A percentile compares a stretch with the other conserved stretches of the same genome.
Conservation (phyloP, 345 rosid genomes). For the Corymbia maculata region DNA sequence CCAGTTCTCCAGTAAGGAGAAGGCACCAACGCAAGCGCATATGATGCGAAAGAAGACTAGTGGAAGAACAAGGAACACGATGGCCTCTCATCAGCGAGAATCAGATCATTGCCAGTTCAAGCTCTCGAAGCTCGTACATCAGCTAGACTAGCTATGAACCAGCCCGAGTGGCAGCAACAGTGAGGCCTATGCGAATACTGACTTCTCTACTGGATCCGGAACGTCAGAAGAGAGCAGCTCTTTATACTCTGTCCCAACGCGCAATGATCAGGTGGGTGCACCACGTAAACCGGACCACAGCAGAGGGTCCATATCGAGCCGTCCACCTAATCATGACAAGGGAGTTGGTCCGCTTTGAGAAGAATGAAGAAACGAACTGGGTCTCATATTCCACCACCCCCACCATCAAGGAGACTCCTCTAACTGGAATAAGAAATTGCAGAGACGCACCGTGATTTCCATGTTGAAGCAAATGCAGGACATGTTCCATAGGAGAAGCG, state of each 20-base stretch:
- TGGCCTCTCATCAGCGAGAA: no score
- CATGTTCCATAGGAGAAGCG: slow-evolving; percentile 3
- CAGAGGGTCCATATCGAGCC: neutral
- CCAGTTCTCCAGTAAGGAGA: no score
- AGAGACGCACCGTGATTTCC: neutral
- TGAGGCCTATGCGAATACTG: neutral
- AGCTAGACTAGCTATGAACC: neutral
- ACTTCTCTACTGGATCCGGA: neutral
- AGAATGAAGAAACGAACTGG: slow-evolving; percentile 46
- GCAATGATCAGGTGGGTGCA: neutral
- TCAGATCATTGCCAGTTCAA: neutral
- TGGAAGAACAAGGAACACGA: no score
- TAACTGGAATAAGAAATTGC: neutral
- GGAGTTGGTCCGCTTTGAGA: slow-evolving; percentile 21
- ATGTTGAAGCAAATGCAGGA: neutral
- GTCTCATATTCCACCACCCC: slow-evolving; percentile 44
- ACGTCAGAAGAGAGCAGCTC: slow-evolving; percentile 1
- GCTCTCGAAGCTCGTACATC: neutral
- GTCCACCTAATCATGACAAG: slow-evolving; percentile 2
- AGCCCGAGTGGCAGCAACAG: neutral
- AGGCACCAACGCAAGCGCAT: no score
- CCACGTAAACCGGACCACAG: neutral
- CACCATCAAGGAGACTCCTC: neutral
- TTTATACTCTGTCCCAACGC: neutral
- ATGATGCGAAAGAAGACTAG: no score